Evolutionary conservation across 108 stramenopile genomes (phyloP).

Genomic region (Pseudonitzschia delicatissima): DNA sequence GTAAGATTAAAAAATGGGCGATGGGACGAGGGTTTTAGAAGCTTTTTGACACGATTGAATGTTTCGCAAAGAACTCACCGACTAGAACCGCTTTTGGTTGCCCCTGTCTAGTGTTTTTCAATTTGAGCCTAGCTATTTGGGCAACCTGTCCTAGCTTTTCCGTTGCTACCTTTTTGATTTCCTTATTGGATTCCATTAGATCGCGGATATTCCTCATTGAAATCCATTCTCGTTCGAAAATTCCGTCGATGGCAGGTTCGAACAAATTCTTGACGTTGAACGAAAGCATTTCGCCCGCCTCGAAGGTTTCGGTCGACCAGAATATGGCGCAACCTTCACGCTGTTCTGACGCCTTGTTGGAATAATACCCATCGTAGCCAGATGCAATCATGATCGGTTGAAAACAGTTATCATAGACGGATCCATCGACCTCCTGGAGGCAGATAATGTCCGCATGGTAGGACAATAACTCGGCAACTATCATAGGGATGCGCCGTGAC

Average conservation of each 20-base stretch:
- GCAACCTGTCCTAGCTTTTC: constrained; percentile 56
- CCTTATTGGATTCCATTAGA: constrained; percentile 35
- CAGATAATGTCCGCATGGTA: constrained; percentile 70
- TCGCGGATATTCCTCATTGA: constrained; percentile 34
- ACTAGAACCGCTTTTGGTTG: constrained; percentile 15
- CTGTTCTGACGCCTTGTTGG: constrained; percentile 32
- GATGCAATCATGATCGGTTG: constrained; percentile 26
- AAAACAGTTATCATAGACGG: constrained; percentile 29
- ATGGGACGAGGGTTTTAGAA: no score
- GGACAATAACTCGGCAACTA: constrained; percentile 64
- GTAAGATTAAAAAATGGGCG: no score
- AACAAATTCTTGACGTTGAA: constrained; percentile 49
- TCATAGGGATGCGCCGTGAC: constrained; percentile 57
- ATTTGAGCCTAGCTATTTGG: constrained; percentile 40
- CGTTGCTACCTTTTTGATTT: constrained; percentile 37
- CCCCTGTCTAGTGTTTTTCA: constrained; percentile 7
- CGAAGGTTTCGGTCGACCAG: constrained; percentile 56
- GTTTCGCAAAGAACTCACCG: no score
- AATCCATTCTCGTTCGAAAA: constrained; percentile 24
- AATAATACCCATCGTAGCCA: constrained; percentile 58
- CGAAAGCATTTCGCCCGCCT: constrained; percentile 31
- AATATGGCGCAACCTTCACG: constrained; percentile 67
- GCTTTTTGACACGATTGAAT: no score
- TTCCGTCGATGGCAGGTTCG: not conserved
- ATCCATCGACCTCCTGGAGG: constrained; percentile 76